Evolutionary conservation across 495 filamentous ascomycete genomes (phyloP), one percentile per base, ranked within the genome.

Genomic region (Podospora anserina): DNA sequence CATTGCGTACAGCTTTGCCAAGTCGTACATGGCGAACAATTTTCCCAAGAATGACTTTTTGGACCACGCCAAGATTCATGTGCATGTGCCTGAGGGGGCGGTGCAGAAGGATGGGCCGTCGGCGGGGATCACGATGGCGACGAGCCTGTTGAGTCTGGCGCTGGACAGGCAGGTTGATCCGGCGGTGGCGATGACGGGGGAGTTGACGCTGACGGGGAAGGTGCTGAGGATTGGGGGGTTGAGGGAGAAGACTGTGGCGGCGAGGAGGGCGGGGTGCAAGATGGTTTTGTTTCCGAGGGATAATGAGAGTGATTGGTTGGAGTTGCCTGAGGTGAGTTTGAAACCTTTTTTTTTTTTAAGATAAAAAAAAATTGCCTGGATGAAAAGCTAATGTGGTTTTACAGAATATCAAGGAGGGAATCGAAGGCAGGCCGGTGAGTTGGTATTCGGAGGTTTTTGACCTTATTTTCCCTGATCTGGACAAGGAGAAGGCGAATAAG

Each of bases 191-290:
- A 99, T 99, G 96, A 99, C 96, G 23, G 96, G 96, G 71, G 96
- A 99, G 81, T 81, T 99, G 71, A 99, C 96, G 0, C 91, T 99
- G 63, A 99, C 96, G 23, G 96, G 96, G 32, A 98, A 98, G 80
- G 94, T 99, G 5, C 82, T 99, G 65, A 86, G 96, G 73, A 99
- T 99, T 81, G 96, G 96, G 28, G 96, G 96, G 0, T 81, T 99
- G 73, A 85, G 96, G 66, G 96, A 99, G 85, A 99, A 99, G 88
- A 97, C 95, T n/a, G 95, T 99, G 63, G 96, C 96, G 61, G 96
- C 96, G 62, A 86, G 94, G 70, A 86, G 96, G 66, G 95, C 96
- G 61, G 96, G 96, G 67, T 96, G 93, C 68, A 95, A 90, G 82
- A 97, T 88, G 83, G 88, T 99, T 73, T 89, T 99, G 73, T 99